Percentiles rank a stretch among this genome's conserved stretches.
These are phyloP conservation scores for Cystoisospora suis DNA, from an alignment of 169 alveolate genomes.

Conservation along the genomic window DNA sequence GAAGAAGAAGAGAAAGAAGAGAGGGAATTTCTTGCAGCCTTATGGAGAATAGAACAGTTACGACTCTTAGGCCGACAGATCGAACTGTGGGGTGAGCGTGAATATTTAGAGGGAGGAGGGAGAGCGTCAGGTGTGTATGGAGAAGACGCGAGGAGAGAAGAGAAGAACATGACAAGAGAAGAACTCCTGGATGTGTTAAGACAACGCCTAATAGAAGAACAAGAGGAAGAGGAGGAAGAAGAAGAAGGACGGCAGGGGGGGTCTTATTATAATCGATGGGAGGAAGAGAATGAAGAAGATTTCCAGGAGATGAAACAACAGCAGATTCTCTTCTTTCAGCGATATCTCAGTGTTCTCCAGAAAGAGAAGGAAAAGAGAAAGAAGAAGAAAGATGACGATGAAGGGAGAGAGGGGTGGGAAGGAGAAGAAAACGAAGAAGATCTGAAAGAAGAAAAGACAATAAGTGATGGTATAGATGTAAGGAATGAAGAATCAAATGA, in stretches of 20 bases:
- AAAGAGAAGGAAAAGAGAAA: neutral
- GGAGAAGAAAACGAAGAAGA: too few species aligned
- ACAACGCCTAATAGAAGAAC: neutral
- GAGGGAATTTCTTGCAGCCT: neutral
- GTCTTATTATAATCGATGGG: neutral
- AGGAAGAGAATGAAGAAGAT: conserved; percentile 10
- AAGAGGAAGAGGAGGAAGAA: neutral
- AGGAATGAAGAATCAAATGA: too few species aligned
- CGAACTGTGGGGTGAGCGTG: neutral
- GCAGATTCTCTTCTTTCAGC: conserved; percentile 36
- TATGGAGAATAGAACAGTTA: conserved; percentile 1
- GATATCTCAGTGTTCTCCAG: neutral
- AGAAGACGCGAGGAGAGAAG: too few species aligned
- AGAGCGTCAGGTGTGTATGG: too few species aligned
- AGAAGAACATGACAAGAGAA: too few species aligned
- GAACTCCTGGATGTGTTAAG: neutral
- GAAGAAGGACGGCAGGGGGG: neutral
- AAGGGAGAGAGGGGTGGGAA: neutral
- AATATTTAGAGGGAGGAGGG: neutral
- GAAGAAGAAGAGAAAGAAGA: neutral
- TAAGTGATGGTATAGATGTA: too few species aligned
- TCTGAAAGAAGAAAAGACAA: neutral
- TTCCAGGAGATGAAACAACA: neutral
- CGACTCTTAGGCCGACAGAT: neutral
- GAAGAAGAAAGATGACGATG: neutral